Percentiles rank a stretch among this genome's conserved stretches.
Conservation (phyloP, 202 grass and related monocot genomes). For the Miscanthus sacchariflorus region DNA sequence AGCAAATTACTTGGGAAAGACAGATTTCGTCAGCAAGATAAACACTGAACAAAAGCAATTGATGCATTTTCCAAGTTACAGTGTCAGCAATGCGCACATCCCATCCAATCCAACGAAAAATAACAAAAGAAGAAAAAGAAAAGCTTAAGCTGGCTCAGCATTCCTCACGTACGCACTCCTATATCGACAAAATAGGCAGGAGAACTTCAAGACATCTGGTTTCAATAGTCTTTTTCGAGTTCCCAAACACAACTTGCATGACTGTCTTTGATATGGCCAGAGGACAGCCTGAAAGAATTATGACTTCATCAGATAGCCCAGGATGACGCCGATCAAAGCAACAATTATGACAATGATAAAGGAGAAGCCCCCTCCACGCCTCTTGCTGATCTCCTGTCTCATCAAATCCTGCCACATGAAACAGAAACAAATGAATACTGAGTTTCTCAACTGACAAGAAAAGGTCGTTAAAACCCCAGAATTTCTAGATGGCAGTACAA, state of each 20-base stretch:
- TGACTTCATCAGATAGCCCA: conserved; percentile 84
- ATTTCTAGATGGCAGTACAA: neutral
- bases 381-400: conserved; percentile 78
- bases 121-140: conserved; percentile 31
- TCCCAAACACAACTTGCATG: conserved; percentile 47
- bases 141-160: conserved; percentile 56
- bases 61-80: conserved; percentile 50
- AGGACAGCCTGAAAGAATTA: conserved; percentile 54
- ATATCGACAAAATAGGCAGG: conserved; percentile 56
- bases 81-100: conserved; percentile 33
- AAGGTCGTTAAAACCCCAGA: neutral
- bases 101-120: conserved; percentile 45
- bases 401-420: conserved; percentile 66
- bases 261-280: conserved; percentile 38
- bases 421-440: conserved; percentile 28
- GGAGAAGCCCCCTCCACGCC: conserved; percentile 72
- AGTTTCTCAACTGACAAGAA: neutral
- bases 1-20: neutral
- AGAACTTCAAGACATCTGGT: conserved; percentile 48
- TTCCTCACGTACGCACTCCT: conserved; percentile 48
- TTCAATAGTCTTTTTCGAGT: conserved; percentile 34
- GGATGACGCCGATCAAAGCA: conserved; percentile 75
- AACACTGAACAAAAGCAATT: conserved; percentile 35
- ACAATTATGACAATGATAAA: conserved; percentile 71
- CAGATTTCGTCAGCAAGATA: conserved; percentile 17